Evolutionary conservation across 1,284 basidiomycete genomes (phyloP).

Genomic region (Stygiomarasmius scandens): DNA sequence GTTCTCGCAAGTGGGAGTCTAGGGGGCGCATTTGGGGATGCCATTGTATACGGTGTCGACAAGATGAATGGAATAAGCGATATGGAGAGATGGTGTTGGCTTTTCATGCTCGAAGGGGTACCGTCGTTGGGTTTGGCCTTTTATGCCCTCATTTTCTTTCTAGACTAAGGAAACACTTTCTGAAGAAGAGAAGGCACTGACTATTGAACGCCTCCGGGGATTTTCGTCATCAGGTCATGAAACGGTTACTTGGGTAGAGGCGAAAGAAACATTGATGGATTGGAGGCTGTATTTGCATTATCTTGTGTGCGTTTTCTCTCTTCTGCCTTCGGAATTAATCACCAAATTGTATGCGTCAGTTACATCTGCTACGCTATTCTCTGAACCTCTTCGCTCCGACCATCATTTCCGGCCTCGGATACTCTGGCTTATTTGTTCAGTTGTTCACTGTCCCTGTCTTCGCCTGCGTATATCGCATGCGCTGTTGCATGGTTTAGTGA

Average conservation of each 20-base stretch:
- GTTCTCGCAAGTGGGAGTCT: slow-evolving; percentile 42
- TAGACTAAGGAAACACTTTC: slow-evolving; percentile 47
- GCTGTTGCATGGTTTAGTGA: slow-evolving; percentile 22
- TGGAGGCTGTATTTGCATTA: slow-evolving; percentile 35
- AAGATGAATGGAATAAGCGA: slow-evolving; percentile 32
- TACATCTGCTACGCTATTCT: slow-evolving; percentile 36
- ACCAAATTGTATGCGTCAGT: not conserved
- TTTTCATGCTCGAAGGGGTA: slow-evolving; percentile 52
- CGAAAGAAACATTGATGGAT: slow-evolving; percentile 29
- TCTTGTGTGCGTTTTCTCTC: slow-evolving; percentile 18
- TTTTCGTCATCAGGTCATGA: slow-evolving; percentile 30
- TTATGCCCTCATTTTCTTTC: slow-evolving; percentile 41
- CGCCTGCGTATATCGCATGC: slow-evolving; percentile 40
- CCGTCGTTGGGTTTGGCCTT: slow-evolving; percentile 42
- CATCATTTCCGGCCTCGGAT: slow-evolving; percentile 44
- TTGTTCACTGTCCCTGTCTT: slow-evolving; percentile 60
- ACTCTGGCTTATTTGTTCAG: slow-evolving; percentile 48
- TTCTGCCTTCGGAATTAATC: not conserved
- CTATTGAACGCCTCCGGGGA: slow-evolving; percentile 27
- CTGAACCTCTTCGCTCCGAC: slow-evolving; percentile 39
- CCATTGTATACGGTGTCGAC: slow-evolving; percentile 40
- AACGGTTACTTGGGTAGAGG: slow-evolving; percentile 30
- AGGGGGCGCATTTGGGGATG: slow-evolving; percentile 47
- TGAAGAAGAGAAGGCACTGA: slow-evolving; percentile 32
- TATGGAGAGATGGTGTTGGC: slow-evolving; percentile 40